Evolutionary conservation across 441 rosid species (phyloP).

Genomic region (Pelargonium cotyledonis): DNA sequence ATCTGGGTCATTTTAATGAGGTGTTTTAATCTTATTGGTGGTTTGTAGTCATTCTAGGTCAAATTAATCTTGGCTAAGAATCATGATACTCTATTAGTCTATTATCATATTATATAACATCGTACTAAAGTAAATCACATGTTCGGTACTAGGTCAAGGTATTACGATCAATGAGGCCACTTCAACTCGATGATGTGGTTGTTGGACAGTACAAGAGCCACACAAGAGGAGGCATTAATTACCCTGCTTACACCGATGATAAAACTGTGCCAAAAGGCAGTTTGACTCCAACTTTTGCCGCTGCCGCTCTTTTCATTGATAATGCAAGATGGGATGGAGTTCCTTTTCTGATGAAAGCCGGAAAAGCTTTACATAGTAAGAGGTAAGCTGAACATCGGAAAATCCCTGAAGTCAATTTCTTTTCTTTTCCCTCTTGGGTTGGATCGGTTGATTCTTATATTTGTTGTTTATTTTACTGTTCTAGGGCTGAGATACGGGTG

Average conservation of each 20-base stretch:
- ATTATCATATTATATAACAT: no score
- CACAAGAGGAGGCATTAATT: conserved; percentile 44
- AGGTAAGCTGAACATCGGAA: conserved; percentile 24
- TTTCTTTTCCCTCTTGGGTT: background rate
- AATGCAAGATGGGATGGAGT: conserved; percentile 96
- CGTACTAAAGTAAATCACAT: background rate
- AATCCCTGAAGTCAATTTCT: background rate
- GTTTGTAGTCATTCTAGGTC: no score
- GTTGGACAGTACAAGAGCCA: conserved; percentile 84
- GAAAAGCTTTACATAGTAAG: conserved; percentile 77
- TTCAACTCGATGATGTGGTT: conserved; percentile 57
- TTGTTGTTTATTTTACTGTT: conserved; percentile 18
- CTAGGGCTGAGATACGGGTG: conserved; percentile 85
- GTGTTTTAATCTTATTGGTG: no score
- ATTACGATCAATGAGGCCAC: conserved; percentile 67
- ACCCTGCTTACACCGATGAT: conserved; percentile 70
- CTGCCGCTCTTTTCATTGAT: conserved; percentile 75
- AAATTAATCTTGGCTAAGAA: no score
- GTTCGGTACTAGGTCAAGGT: conserved; percentile 60
- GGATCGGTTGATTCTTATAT: background rate
- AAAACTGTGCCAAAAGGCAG: conserved; percentile 63
- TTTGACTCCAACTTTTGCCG: conserved; percentile 82
- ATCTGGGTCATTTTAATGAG: no score
- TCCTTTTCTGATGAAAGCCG: conserved; percentile 88
- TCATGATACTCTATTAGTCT: no score